Evolutionary conservation across 2,329 filamentous ascomycete genomes (phyloP).

Genomic region (Paecilomyces niveus): DNA sequence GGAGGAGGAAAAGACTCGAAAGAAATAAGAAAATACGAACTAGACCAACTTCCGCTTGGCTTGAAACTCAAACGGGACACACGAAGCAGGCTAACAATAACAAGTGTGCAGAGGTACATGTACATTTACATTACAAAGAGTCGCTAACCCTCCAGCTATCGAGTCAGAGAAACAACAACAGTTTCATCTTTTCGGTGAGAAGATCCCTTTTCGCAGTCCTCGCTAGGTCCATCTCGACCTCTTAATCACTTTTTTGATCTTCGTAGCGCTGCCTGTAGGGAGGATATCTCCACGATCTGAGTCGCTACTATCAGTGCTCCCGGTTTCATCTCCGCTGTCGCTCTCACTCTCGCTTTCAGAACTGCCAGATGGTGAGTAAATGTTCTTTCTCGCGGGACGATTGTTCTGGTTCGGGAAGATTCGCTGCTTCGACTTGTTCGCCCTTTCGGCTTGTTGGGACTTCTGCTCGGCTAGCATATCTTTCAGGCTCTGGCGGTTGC

Average conservation of each 20-base stretch:
- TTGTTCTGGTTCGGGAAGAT: neutral
- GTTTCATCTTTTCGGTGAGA: neutral
- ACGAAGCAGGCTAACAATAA: neutral
- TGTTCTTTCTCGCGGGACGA: neutral
- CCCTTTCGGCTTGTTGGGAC: neutral
- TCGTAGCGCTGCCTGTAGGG: constrained; percentile 13
- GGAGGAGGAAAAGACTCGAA: too few relatives aligned
- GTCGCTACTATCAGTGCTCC: constrained; percentile 4
- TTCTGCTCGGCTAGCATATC: neutral
- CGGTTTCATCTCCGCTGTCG: constrained; percentile 3
- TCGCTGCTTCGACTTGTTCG: neutral
- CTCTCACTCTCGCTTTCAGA: constrained; percentile 8
- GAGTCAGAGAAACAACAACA: neutral
- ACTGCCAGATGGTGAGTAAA: neutral
- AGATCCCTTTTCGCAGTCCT: neutral
- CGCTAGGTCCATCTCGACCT: neutral
- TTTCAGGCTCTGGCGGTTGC: neutral
- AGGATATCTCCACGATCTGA: constrained; percentile 16
- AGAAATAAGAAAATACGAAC: too few relatives aligned
- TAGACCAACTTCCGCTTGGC: too few relatives aligned
- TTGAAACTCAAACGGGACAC: neutral
- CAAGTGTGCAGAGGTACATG: neutral
- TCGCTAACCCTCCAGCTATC: neutral
- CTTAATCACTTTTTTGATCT: constrained; percentile 5
- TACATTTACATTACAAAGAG: neutral